Evolutionary conservation across 1,284 basidiomycete species (phyloP).

Genomic region (Tylopilus sp.): DNA sequence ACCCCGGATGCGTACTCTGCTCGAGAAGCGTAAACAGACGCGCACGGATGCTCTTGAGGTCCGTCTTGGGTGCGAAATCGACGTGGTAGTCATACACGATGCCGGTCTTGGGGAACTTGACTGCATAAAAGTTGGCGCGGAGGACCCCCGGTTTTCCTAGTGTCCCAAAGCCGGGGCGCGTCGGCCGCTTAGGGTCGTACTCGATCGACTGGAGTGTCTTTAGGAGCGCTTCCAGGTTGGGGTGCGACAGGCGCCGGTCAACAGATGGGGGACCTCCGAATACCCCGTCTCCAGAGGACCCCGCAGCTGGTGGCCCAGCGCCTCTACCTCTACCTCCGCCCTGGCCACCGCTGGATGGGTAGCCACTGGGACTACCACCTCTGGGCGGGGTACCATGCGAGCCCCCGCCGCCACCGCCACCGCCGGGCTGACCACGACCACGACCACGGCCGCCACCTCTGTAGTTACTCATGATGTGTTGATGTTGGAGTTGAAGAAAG

Average conservation of each 20-base stretch:
- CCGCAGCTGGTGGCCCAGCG: constrained; percentile 32
- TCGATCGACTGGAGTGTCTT: constrained; percentile 40
- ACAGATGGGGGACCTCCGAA: constrained; percentile 43
- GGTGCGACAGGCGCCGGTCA: constrained; percentile 41
- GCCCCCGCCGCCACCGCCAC: constrained; percentile 1
- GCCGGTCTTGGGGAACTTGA: constrained; percentile 44
- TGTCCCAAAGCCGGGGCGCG: constrained; percentile 64
- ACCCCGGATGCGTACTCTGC: constrained; percentile 34
- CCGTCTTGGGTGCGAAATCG: constrained; percentile 48
- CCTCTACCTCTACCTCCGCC: constrained; percentile 28
- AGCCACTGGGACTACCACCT: constrained; percentile 8
- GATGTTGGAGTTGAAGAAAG: not conserved
- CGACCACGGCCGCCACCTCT: constrained; percentile 21
- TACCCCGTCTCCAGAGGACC: constrained; percentile 35
- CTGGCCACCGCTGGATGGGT: constrained; percentile 21
- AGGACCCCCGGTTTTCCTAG: constrained; percentile 48
- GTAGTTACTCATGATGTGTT: constrained; percentile 19
- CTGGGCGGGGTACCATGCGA: not conserved
- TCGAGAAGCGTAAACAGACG: constrained; percentile 62
- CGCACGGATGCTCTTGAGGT: constrained; percentile 43
- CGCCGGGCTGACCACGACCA: constrained; percentile 17
- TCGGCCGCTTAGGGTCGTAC: constrained; percentile 42
- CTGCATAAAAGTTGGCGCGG: constrained; percentile 64
- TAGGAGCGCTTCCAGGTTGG: constrained; percentile 39
- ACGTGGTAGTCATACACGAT: constrained; percentile 59